Evolutionary conservation across 2,329 filamentous ascomycete genomes (phyloP), one percentile per base, ranked within the genome.

Genomic region (Leptoxyphium fumago): DNA sequence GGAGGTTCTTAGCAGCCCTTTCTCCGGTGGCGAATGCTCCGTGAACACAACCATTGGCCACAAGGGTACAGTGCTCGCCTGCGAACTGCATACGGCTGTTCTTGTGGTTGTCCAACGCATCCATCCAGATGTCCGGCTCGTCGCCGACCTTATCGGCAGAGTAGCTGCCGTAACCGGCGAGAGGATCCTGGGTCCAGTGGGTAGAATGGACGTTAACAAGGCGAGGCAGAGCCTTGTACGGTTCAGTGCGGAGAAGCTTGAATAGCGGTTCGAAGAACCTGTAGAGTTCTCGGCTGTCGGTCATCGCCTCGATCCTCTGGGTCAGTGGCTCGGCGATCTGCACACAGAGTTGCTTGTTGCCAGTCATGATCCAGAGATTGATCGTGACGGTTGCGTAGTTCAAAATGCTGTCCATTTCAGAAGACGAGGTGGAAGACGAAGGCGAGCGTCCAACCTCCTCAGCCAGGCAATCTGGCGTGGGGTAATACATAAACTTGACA

Each of bases 61-160:
- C 56, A 48, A 61, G 45, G 29, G 63, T 63, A 44, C 62, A 65
- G 48, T 56, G 54, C 45, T 56, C 54, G 29, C 65, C 65, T 1
- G 65, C 65, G 43, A 67, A 67, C 45, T 67, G 65, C 43, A 67
- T 52, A 45, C 60, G 53, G 32, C 55, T 62, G 14, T 42, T 46
- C 41, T 61, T 58, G 44, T 64, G 61, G 39, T 59, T 58, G 38
- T 64, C 55, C 14, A 67, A 48, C 8, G 64, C 63, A 15, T 59
- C 50, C 14, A 63, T 56, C 29, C 64, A 50, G 7, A 62, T 32
- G 11, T 58, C 56, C 2, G 63, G 58, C n/a, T 67, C 62, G 45
- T 67, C 64, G 5, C 63, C 64, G n/a, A 61, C 61, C 46, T 67
- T 67, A 48, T 67, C 65, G 15, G 64, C 64, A n/a, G 62, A 63